Evolutionary conservation across 2,329 filamentous ascomycete species (phyloP).

Genomic region (Talaromyces sp.): DNA sequence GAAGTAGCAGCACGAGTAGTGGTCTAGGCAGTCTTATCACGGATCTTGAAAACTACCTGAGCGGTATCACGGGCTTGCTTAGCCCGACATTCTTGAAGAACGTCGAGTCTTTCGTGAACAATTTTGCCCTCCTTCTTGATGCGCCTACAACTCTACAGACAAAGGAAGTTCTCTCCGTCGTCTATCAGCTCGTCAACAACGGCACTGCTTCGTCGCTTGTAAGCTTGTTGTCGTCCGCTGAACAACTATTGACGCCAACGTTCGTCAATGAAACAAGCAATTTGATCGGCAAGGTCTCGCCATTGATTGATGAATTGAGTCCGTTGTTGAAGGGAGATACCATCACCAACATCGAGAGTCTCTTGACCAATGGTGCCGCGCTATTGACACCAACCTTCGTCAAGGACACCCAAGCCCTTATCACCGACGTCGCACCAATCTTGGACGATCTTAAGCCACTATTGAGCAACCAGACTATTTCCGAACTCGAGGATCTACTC

Average conservation of each 20-base stretch:
- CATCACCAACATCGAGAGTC: slow-evolving; percentile 23
- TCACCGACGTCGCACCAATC: slow-evolving; percentile 22
- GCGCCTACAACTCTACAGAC: slow-evolving; percentile 31
- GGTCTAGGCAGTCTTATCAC: slow-evolving; percentile 15
- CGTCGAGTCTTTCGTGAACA: slow-evolving; percentile 34
- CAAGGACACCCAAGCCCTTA: slow-evolving; percentile 17
- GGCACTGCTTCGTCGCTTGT: slow-evolving; percentile 6
- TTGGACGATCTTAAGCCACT: slow-evolving; percentile 20
- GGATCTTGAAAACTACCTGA: slow-evolving; percentile 17
- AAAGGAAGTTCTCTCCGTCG: slow-evolving; percentile 21
- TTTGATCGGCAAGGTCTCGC: slow-evolving; percentile 22
- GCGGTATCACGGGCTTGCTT: slow-evolving; percentile 25
- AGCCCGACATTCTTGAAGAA: slow-evolving; percentile 30
- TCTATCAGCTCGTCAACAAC: slow-evolving; percentile 15
- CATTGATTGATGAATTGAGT: slow-evolving; percentile 21
- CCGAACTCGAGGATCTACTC: slow-evolving; percentile 18
- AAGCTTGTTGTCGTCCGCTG: slow-evolving; percentile 12
- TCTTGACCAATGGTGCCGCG: slow-evolving; percentile 25
- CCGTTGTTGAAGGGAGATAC: slow-evolving; percentile 26
- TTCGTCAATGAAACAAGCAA: slow-evolving; percentile 20
- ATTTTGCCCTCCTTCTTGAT: slow-evolving; percentile 32
- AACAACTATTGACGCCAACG: slow-evolving; percentile 15
- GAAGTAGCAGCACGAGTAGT: slow-evolving; percentile 2
- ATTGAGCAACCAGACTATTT: slow-evolving; percentile 15
- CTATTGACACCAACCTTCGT: slow-evolving; percentile 25